phyloP scores from a whole-genome alignment of 140 eudicot genomes.

The Ambrosia hybrid region DNA sequence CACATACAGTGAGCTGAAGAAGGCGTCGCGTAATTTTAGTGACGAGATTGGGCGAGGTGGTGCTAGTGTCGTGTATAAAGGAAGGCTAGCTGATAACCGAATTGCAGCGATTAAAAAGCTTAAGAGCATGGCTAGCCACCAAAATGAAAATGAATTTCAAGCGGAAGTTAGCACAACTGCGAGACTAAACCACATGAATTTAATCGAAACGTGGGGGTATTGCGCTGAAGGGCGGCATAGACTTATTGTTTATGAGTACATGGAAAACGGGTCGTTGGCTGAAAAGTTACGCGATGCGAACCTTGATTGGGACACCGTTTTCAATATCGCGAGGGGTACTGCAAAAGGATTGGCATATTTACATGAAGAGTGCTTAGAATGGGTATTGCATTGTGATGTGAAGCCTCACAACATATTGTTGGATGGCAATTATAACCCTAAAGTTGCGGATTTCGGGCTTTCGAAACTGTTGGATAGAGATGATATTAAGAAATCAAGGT shows the following conservation, averaged over 20 bases:
- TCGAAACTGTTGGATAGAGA: slow-evolving; percentile 37
- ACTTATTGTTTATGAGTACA: slow-evolving; percentile 40
- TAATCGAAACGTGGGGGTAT: slow-evolving; percentile 42
- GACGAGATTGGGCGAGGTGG: too few species aligned
- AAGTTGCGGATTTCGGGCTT: slow-evolving; percentile 47
- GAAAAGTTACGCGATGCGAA: slow-evolving; percentile 16
- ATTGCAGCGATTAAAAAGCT: slow-evolving; percentile 41
- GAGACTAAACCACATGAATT: slow-evolving; percentile 43
- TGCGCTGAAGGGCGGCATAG: slow-evolving; percentile 45
- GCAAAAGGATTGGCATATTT: slow-evolving; percentile 46
- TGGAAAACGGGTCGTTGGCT: slow-evolving; percentile 45
- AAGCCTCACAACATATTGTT: slow-evolving; percentile 40
- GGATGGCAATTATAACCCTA: slow-evolving; percentile 31
- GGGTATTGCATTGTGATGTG: slow-evolving; percentile 49
- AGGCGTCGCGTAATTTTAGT: too few species aligned
- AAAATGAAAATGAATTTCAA: slow-evolving; percentile 41
- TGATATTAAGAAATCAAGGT: neutral
- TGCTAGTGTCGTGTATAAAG: too few species aligned
- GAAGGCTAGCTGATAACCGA: slow-evolving; percentile 31
- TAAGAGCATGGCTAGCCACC: slow-evolving; percentile 15
- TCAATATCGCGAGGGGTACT: slow-evolving; percentile 32
- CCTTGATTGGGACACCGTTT: slow-evolving; percentile 31
- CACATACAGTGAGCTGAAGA: too few species aligned
- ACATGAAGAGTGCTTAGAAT: slow-evolving; percentile 49
- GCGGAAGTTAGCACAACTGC: slow-evolving; percentile 38